phyloP scores from a whole-genome alignment of 2,329 filamentous ascomycete genomes.

The Achaetomium macrosporum region DNA sequence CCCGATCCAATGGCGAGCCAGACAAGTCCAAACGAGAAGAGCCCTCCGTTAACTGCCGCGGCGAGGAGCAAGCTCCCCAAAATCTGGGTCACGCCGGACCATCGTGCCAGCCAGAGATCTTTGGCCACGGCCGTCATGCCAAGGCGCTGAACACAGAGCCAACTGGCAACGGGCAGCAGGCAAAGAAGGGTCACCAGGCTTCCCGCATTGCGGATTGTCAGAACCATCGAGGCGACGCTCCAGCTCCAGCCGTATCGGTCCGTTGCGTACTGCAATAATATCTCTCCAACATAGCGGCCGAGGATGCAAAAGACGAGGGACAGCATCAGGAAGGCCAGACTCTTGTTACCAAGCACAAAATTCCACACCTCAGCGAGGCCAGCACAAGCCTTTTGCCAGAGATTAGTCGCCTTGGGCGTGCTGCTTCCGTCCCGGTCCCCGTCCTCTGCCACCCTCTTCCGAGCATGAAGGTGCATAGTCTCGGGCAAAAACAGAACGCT shows the following conservation, averaged over 20 bases:
- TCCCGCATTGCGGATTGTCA: conserved; percentile 34
- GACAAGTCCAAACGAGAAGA: conserved; percentile 37
- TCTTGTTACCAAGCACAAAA: conserved; percentile 37
- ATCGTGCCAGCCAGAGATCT: conserved; percentile 37
- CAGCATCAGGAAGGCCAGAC: conserved; percentile 34
- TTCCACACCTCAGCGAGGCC: conserved; percentile 33
- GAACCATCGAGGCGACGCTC: conserved; percentile 39
- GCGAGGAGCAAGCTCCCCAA: conserved; percentile 35
- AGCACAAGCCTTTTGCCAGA: conserved; percentile 24
- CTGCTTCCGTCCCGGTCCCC: conserved; percentile 1
- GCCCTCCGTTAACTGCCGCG: conserved; percentile 30
- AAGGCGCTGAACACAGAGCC: conserved; percentile 29
- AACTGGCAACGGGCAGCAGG: conserved; percentile 33
- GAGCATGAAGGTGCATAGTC: conserved; percentile 33
- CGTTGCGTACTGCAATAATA: conserved; percentile 48
- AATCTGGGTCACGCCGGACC: conserved; percentile 29
- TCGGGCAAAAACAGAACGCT: conserved; percentile 36
- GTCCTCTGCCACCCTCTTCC: neutral
- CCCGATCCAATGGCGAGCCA: conserved; percentile 42
- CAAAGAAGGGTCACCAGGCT: conserved; percentile 35
- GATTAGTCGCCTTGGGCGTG: neutral
- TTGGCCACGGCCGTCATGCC: conserved; percentile 31
- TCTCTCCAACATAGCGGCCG: conserved; percentile 31
- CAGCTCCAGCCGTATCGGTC: conserved; percentile 46
- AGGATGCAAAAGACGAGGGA: conserved; percentile 31